Evolutionary conservation across 2,329 filamentous ascomycete species (phyloP).

Genomic region (Monilinia polystroma): DNA sequence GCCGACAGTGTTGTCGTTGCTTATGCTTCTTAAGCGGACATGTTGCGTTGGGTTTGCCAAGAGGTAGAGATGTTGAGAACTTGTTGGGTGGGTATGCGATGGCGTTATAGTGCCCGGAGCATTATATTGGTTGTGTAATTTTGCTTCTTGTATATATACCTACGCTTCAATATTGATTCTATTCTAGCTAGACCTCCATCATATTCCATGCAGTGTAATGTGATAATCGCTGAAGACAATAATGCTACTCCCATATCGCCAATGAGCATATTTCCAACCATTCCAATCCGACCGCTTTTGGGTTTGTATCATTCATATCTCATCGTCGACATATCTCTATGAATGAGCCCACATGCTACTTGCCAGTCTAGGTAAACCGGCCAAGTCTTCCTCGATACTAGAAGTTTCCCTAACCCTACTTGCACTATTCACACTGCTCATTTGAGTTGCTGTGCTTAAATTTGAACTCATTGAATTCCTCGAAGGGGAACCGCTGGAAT

Average conservation of each 20-base stretch:
- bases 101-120: neutral
- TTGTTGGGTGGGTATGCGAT: neutral
- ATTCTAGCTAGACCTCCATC: neutral
- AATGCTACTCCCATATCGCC: neutral
- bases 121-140: neutral
- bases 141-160: neutral
- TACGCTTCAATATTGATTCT: constrained; percentile 1
- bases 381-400: neutral
- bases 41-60: neutral
- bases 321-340: neutral
- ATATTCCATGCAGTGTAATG: neutral
- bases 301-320: neutral
- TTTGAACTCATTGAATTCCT: too few species aligned
- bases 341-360: constrained; percentile 13
- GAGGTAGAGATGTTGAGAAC: neutral
- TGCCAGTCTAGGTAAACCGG: neutral
- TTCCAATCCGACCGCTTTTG: neutral
- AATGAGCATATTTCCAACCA: neutral
- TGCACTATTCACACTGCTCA: too few species aligned
- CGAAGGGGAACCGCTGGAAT: too few species aligned
- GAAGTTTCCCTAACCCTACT: neutral
- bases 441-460: neutral
- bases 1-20: neutral
- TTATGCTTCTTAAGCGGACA: neutral
- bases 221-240: neutral